Base-by-base conservation (phyloP, 1,284 basidiomycete species). In the Puccinia sorghi region DNA sequence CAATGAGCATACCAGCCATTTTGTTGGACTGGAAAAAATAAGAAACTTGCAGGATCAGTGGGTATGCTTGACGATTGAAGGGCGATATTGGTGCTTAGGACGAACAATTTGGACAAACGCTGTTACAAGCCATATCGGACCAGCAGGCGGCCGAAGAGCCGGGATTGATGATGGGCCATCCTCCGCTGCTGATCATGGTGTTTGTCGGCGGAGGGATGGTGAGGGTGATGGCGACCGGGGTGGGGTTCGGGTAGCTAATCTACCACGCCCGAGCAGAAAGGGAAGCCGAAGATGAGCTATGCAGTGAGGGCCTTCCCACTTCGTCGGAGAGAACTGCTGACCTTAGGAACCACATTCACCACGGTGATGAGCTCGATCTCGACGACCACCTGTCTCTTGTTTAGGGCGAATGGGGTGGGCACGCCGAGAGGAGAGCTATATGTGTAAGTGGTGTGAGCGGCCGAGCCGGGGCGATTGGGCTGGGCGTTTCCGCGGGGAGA, bases 1-100 rank as follows among this genome's bases (percentile, higher is more conserved):
- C 75, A 77, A 50, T 77, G 75, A 70, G 75, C 75, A 61, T 77
- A 77, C 75, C 75, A 77, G 37, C 75, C 75, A 41, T 77, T 77
- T n/a, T 77, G 75, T 41, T 77, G 75, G 32, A 77, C 75, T 77
- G 17, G 3, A 11, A 46, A 25, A 48, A 37, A 63, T 3, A 63
- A 63, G 37, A 37, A 4, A n/a, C 3, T 25, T 32, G 39, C 6
- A 48, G 39, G 46, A 9, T 8, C 12, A 25, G 1, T 25, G 27
- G 25, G 25, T 32, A 59, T 13, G 22, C 6, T 46, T 46, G 15
- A 17, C 15, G 43, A 46, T 46, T 3, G 9, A 17, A 46, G 43
- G 43, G 43, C 11, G 9, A 46, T 17, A 46, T 11, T 46, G 43
- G 2, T 2, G 43, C 4, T 32, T 32, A 32, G 25, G 7, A 59